These are phyloP conservation scores for Beauveria medogensis DNA, from an alignment of 2,329 filamentous ascomycete species.

Conservation along the genomic window DNA sequence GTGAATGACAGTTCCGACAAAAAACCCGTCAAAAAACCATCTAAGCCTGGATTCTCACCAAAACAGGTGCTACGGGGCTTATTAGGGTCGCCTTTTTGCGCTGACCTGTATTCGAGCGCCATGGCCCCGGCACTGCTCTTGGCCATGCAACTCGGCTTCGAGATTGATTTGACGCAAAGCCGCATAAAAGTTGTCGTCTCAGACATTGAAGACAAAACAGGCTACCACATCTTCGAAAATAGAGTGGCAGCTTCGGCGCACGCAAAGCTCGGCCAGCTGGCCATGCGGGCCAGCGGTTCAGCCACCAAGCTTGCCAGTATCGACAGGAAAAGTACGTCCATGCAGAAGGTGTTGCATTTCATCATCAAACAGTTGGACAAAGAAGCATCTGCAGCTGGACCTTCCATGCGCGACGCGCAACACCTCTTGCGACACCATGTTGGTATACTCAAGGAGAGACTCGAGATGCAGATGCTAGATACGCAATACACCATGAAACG, in stretches of 20 bases:
- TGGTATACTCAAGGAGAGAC: conserved; percentile 22
- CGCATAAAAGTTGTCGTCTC: conserved; percentile 25
- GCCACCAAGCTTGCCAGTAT: conserved; percentile 30
- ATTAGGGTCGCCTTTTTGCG: conserved; percentile 22
- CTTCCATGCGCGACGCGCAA: conserved; percentile 8
- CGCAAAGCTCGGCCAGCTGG: conserved; percentile 24
- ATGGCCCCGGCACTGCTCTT: conserved; percentile 30
- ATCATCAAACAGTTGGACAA: conserved; percentile 15
- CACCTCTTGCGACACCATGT: conserved; percentile 21
- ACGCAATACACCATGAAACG: conserved; percentile 28
- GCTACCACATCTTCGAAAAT: conserved; percentile 26
- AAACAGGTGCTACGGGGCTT: conserved; percentile 15
- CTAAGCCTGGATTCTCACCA: not conserved
- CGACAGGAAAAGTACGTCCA: conserved; percentile 27
- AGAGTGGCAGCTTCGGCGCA: conserved; percentile 20
- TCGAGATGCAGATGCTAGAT: conserved; percentile 29
- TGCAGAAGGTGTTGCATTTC: conserved; percentile 27
- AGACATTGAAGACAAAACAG: conserved; percentile 28
- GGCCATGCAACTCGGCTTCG: conserved; percentile 24
- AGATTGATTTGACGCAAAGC: conserved; percentile 25
- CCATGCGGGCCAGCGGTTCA: conserved; percentile 25
- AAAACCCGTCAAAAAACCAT: not conserved
- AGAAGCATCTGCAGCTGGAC: not conserved
- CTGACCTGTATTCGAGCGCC: conserved; percentile 19
- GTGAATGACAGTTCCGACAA: conserved; percentile 17